Evolutionary conservation across 495 filamentous ascomycete genomes (phyloP).

Genomic region (Daldinia grandis): DNA sequence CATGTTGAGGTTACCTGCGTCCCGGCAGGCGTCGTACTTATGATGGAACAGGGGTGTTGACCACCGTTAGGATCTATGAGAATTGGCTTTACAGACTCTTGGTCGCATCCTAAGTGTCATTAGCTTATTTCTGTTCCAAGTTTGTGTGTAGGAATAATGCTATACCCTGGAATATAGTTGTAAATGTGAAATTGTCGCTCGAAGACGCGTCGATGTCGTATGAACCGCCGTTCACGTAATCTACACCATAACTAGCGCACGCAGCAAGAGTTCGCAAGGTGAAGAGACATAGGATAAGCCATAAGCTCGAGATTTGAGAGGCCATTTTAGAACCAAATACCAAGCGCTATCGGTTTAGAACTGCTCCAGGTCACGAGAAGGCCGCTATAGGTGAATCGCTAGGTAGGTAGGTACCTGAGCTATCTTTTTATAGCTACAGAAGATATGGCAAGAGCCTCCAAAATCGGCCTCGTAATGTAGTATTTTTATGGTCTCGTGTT

Average conservation of each 20-base stretch:
- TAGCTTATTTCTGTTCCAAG: neutral
- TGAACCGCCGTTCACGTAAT: conserved; percentile 53
- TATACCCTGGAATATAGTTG: conserved; percentile 54
- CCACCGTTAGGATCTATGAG: conserved; percentile 49
- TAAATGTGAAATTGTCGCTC: conserved; percentile 54
- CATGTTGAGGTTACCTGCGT: conserved; percentile 52
- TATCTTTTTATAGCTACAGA: conserved; percentile 19
- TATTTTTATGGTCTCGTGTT: conserved; percentile 27
- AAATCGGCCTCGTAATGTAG: neutral
- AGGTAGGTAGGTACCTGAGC: neutral
- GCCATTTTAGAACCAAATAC: conserved; percentile 23
- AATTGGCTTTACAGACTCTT: conserved; percentile 52
- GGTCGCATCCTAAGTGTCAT: conserved; percentile 45
- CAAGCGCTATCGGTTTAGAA: neutral
- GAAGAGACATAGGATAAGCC: conserved; percentile 35
- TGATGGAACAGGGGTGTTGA: conserved; percentile 51
- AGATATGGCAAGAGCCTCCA: neutral
- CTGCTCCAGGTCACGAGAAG: conserved; percentile 1
- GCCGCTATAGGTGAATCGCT: neutral
- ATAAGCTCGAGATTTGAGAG: conserved; percentile 14
- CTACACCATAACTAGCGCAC: conserved; percentile 54
- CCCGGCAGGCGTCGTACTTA: conserved; percentile 51
- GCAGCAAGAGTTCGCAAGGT: conserved; percentile 43
- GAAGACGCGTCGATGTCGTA: conserved; percentile 55
- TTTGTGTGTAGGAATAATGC: neutral